A percentile compares a stretch with the other conserved stretches of the same genome.
These are phyloP conservation scores for Saccharomycopsis sp. DNA, from an alignment of 805 yeast species.

Conservation along the genomic window DNA sequence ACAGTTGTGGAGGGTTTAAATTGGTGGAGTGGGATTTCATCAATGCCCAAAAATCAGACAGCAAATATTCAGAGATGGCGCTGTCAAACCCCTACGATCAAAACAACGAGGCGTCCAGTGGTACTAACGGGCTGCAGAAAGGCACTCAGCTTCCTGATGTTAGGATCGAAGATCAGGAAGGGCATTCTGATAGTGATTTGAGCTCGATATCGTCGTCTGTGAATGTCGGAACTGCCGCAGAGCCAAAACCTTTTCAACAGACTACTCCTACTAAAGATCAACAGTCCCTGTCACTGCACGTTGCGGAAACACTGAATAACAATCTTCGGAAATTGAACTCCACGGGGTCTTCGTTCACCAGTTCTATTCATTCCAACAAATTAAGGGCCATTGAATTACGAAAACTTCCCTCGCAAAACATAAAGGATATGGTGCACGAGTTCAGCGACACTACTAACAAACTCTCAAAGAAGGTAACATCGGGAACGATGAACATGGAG, in stretches of 20 bases:
- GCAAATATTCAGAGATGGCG: background rate
- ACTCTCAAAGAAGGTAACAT: background rate
- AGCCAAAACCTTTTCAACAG: background rate
- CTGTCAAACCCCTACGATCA: constrained; percentile 12
- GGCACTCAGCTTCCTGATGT: background rate
- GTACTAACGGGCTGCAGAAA: no score
- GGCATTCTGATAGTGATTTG: background rate
- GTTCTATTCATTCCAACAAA: constrained; percentile 1
- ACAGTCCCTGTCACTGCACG: background rate
- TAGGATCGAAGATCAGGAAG: background rate
- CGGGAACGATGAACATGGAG: background rate
- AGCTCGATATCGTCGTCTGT: background rate
- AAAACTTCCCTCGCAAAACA: constrained; percentile 33
- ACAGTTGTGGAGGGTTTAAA: constrained; percentile 68
- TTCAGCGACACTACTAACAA: constrained; percentile 30
- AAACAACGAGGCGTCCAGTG: background rate
- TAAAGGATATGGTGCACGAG: constrained; percentile 41
- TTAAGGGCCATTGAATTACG: constrained; percentile 21
- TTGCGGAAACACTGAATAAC: background rate
- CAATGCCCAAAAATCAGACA: constrained; percentile 11
- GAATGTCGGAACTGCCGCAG: background rate
- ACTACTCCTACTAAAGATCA: background rate
- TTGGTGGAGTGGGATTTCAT: constrained; percentile 67
- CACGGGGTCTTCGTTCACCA: background rate
- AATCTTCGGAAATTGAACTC: background rate